Evolutionary conservation across 257 asterid genomes (phyloP), one percentile per base, ranked within the genome.

Genomic region (Plantago major): DNA sequence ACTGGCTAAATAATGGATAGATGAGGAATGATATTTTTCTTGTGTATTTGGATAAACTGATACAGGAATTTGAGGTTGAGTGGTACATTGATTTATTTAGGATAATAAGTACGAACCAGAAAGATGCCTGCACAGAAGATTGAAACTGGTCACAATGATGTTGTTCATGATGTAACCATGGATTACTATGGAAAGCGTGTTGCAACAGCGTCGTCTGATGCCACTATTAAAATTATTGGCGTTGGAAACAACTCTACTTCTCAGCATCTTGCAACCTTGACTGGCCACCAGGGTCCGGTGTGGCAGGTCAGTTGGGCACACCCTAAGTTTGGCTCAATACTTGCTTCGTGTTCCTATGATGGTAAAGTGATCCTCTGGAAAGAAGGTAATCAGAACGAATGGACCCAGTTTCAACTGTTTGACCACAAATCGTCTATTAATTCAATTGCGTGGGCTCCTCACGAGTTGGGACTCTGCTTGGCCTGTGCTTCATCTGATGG

Each of bases 271-370:
- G 80, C 90, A n/a, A 83, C 85, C 26, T 62, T 83, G 76, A 78
- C 33, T 15, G 87, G 90, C 16, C 90, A 83, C 61, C 82, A 73
- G 22, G 87, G 87, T 66, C 90, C 90, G 15, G 90, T 83, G 60
- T 83, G 90, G 90, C 83, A 83, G 67, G 84, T 79, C n/a, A 74
- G 74, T 19, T 83, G 90, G 90, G 87, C 87, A 1, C 90, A 83
- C 71, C 90, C 90, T 55, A 83, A 83, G 65, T 83, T 83, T 61
- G 90, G 90, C 42, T 76, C 87, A 3, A 15, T 76, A 16, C 90
- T 83, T 11, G 85, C 87, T 54, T 80, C 90, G 11, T 80, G 87
- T 65, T 80, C 90, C 44, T 80, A 83, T 50, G 90, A 83, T 53
- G 87, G 90, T 54, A 80, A 70, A 68, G 84, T 83, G 28, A 78